These are phyloP conservation scores for Phytophthora nicotianae DNA, from an alignment of 352 stramenopile species.

Conservation along the genomic window DNA sequence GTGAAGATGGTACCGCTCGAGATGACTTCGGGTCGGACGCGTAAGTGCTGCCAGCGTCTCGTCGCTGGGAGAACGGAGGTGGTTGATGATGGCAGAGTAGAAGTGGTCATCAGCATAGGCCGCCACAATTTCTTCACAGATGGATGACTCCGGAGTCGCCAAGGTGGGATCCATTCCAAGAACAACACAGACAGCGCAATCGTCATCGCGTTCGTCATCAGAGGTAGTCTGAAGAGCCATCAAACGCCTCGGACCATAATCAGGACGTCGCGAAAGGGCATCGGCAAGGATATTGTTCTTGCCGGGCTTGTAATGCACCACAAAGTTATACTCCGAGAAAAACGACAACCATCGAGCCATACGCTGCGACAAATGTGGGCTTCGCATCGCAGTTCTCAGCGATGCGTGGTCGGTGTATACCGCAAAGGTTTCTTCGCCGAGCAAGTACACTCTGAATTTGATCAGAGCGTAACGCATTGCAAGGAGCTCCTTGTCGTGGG, in stretches of 20 bases:
- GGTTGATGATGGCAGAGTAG: not conserved
- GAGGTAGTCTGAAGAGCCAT: not conserved
- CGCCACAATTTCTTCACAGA: not conserved
- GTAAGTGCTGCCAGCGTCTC: not conserved
- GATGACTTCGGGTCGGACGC: not conserved
- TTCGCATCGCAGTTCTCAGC: not conserved
- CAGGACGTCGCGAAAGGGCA: not conserved
- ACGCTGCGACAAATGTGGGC: not conserved
- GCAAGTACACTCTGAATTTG: conserved; percentile 3
- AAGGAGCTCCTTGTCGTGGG: not conserved
- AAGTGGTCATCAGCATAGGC: not conserved
- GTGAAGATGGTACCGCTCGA: not conserved
- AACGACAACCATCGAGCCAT: not conserved
- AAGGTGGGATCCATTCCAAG: not conserved
- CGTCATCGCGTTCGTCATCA: not conserved
- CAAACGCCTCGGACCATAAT: not conserved
- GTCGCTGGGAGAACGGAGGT: not conserved
- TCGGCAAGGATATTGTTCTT: not conserved
- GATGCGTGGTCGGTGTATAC: not conserved
- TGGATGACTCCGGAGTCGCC: no score
- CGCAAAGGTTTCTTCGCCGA: not conserved
- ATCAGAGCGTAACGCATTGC: conserved; percentile 1
- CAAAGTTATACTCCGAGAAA: not conserved
- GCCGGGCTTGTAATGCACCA: not conserved
- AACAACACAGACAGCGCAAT: not conserved